A percentile compares a stretch with the other conserved stretches of the same genome.
These are phyloP conservation scores for Barbarea vulgaris DNA, from an alignment of 345 rosid species.

Conservation along the genomic window DNA sequence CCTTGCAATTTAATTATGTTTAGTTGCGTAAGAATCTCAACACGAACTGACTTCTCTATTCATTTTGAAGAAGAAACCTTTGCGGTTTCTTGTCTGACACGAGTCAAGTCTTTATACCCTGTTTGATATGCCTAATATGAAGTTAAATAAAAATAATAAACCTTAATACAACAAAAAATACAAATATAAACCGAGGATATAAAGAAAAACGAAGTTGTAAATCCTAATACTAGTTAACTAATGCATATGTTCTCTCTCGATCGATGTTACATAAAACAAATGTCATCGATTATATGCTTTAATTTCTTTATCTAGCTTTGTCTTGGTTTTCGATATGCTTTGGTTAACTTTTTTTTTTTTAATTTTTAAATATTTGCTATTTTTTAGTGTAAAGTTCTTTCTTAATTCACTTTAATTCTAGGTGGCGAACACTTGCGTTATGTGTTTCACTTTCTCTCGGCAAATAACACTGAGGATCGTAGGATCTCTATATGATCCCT, in stretches of 20 bases:
- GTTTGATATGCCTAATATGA: too few relatives aligned
- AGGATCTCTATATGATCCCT: constrained; percentile 19
- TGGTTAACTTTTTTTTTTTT: neutral
- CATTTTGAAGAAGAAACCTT: too few relatives aligned
- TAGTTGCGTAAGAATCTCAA: too few relatives aligned
- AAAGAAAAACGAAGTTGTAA: neutral
- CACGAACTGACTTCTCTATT: too few relatives aligned
- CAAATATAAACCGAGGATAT: too few relatives aligned
- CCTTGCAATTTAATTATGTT: too few relatives aligned
- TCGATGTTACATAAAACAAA: neutral
- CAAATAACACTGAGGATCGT: constrained; percentile 20
- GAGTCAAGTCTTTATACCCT: too few relatives aligned
- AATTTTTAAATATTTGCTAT: neutral
- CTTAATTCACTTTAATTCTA: neutral
- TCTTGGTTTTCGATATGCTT: constrained; percentile 2
- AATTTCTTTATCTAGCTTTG: neutral
- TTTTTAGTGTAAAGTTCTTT: neutral
- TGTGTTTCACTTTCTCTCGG: constrained; percentile 35
- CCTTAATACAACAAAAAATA: too few relatives aligned
- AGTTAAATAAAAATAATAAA: too few relatives aligned
- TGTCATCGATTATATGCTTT: neutral
- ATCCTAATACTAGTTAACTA: neutral
- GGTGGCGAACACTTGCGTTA: constrained; percentile 34
- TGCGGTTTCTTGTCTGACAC: too few relatives aligned
- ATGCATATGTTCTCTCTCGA: neutral